Evolutionary conservation across 2,329 filamentous ascomycete species (phyloP), one percentile per base, ranked within the genome.

Genomic region (Anthostomella pinea): DNA sequence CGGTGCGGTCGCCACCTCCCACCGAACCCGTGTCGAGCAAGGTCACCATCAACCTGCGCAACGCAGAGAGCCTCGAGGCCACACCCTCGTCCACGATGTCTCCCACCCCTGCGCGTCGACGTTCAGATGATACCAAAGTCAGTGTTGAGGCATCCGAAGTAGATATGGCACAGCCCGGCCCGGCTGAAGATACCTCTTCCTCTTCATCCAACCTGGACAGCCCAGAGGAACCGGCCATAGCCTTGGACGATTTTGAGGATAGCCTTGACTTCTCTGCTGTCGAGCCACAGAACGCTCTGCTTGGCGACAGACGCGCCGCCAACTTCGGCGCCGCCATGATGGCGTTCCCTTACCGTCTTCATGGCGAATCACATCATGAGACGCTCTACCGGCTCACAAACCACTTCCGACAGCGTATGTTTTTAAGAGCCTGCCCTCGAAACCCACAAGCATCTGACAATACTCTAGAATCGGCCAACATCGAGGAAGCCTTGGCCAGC

Each of bases 21-120:
- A 50, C 62, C 13, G 69, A 68, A 24, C 66, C 68, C 23, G 67
- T 72, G 22, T 77, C 77, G 3, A 81, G 73, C 57, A 72, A 67
- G 52, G 73, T 81, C 32, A 81, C 78, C 8, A 72, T 82, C 35
- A 81, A 81, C 51, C 62, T 81, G 31, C 73, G 77, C 39, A 71
- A 72, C 48, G 52, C 59, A 42, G 62, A 64, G 11, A 55, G 58
- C 27, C 58, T 65, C 30, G 65, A 69, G 15, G 58, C 60, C 11
- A 63, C 64, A 18, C 59, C 66, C 13, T 67, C 69, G 15, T 69
- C 67, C 3, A 65, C 73, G 3, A 45, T 61, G 9, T 73, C 73
- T 6, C 67, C 67, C 18, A 56, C 56, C 27, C 57, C 57, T 30
- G 46, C 48, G 26, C 48, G 39, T 21, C 32, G 33, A 11, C 41